A percentile compares a stretch with the other conserved stretches of the same genome.
Evolutionary conservation across 2,329 filamentous ascomycete species (phyloP).

Genomic region (Fusarium globosum): DNA sequence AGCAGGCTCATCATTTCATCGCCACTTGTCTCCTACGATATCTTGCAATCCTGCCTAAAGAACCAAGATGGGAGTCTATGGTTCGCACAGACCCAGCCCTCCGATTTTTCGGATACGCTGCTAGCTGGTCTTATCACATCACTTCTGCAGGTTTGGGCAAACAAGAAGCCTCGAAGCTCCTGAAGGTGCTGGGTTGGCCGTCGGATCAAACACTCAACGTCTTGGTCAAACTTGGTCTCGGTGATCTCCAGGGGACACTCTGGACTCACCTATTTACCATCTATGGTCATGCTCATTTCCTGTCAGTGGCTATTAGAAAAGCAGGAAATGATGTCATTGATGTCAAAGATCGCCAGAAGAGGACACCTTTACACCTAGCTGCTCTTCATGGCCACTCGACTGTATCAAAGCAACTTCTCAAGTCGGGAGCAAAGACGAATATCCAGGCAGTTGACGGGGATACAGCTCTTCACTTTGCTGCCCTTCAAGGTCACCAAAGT

Average conservation of each 20-base stretch:
- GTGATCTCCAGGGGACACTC: neutral
- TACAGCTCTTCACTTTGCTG: slow-evolving; percentile 1
- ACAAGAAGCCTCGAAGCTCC: neutral
- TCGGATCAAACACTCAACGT: neutral
- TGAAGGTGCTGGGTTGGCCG: slow-evolving; percentile 1
- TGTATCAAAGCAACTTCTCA: neutral
- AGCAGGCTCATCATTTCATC: neutral
- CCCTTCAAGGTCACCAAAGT: neutral
- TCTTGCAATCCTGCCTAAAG: neutral
- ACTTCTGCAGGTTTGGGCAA: neutral
- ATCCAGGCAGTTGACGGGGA: neutral
- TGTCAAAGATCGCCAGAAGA: neutral
- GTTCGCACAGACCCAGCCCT: neutral
- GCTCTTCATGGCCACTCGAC: neutral
- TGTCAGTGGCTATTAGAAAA: neutral
- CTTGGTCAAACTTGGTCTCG: neutral
- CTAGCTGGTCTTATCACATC: neutral
- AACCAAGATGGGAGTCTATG: neutral
- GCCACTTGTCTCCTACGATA: neutral
- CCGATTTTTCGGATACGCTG: neutral
- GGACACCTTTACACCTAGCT: neutral
- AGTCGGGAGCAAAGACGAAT: neutral
- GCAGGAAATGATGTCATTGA: neutral
- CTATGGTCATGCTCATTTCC: neutral
- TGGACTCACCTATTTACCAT: neutral